Conservation (phyloP, 2,329 filamentous ascomycete species). For the Fusarium newnesense region DNA sequence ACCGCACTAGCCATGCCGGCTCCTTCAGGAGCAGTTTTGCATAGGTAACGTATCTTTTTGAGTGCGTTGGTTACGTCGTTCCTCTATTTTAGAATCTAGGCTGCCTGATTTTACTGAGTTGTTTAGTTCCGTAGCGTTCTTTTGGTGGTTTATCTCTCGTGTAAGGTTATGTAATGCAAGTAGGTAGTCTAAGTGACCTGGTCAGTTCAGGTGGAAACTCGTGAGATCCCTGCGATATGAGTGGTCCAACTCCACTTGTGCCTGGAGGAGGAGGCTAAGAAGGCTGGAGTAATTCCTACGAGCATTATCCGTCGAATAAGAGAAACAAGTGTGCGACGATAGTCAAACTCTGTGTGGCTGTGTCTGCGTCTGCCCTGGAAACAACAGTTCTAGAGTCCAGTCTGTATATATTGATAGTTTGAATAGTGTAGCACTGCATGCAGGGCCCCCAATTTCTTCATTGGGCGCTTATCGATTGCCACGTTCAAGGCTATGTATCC, state of each 20-base stretch:
- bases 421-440: constrained; percentile 28
- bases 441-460: constrained; percentile 16
- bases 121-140: not conserved
- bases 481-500: not conserved
- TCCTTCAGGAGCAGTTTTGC: not conserved
- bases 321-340: constrained; percentile 3
- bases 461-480: constrained; percentile 26
- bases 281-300: constrained; percentile 17
- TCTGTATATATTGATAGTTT: constrained; percentile 21
- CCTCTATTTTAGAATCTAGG: constrained; percentile 1
- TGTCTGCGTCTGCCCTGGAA: constrained; percentile 12
- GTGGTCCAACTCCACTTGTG: constrained; percentile 31
- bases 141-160: not conserved
- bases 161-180: not conserved
- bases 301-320: constrained; percentile 1
- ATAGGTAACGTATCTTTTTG: not conserved
- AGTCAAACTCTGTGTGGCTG: constrained; percentile 16
- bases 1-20: constrained; percentile 8
- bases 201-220: not conserved
- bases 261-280: constrained; percentile 16
- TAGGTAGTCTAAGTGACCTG: not conserved
- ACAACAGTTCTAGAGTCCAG: constrained; percentile 1
- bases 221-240: constrained; percentile 4
- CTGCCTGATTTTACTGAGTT: constrained; percentile 4
- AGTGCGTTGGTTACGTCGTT: not conserved